Evolutionary conservation across 805 yeast genomes (phyloP), one percentile per base, ranked within the genome.

Genomic region (Cyberlindnera samutprakarnensis): DNA sequence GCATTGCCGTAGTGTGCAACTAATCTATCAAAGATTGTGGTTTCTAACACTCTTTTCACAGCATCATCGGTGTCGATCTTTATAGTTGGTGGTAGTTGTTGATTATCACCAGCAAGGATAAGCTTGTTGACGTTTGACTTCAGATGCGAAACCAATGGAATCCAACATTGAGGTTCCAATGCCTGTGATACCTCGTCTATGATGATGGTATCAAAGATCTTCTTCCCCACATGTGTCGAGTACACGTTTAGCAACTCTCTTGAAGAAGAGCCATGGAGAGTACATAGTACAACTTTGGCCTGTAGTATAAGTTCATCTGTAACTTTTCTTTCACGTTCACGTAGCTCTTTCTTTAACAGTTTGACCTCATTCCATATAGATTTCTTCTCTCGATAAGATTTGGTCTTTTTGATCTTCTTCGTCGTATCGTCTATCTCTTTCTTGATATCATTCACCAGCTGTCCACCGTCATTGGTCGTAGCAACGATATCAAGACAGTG

Each of bases 181-280:
- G 96, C 70, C 54, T 90, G 98, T 0, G 96, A 86, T 0, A 90
- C 96, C 56, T 90, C 98, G 57, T 90, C 98, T 22, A 90, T 88
- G 10, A 92, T 82, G 20, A 90, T 64, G 0, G 94, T 75, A 42
- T 84, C 85, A 49, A 90, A 85, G 10, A 76, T 50, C 20, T 56
- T 52, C 5, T 57, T 50, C 1, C 37, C 43, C 2, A 51, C 54
- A 22, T 32, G 32, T 24, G 38, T 32, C 6, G 53, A 61, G 44
- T 72, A 70, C 25, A 76, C 57, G 4, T 71, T 64, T n/a, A 70
- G 62, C 8, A 87, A 56, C 30, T 81, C 87, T 44, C 76, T 63
- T 0, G 86, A 66, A 8, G 94, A 86, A 0, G 95, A 72, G 0
- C 96, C 95, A 56, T 90, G 97, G 13, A 92, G 64, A 0, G 98